Conservation (phyloP, 805 yeast genomes). For the Brettanomyces custersianus region DNA sequence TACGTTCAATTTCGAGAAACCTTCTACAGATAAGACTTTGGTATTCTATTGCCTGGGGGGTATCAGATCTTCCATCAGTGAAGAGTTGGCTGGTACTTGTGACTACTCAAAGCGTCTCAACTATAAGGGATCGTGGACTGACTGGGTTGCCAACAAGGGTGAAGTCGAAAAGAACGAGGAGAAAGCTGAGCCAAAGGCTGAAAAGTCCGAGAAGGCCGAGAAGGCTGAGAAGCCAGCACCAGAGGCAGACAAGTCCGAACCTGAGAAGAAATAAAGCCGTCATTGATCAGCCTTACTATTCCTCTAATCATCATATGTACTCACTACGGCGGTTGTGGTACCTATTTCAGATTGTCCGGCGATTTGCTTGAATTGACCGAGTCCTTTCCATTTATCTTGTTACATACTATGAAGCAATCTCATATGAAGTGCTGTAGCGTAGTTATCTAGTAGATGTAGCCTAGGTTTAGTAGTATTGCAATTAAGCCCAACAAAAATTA, state of each 20-base stretch:
- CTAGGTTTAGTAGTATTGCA: too few species aligned
- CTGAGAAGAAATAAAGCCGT: too few species aligned
- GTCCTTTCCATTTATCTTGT: too few species aligned
- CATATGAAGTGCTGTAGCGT: too few species aligned
- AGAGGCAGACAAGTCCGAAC: neutral
- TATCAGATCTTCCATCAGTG: constrained; percentile 83
- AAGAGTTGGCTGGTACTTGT: constrained; percentile 81
- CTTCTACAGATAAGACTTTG: constrained; percentile 58
- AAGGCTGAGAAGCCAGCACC: constrained; percentile 4
- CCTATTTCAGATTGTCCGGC: too few species aligned
- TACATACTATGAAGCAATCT: too few species aligned
- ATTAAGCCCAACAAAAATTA: too few species aligned
- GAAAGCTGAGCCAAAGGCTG: constrained; percentile 6
- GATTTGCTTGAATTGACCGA: too few species aligned
- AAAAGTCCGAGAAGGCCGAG: constrained; percentile 1
- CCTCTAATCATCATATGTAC: too few species aligned
- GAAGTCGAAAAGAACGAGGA: constrained; percentile 15
- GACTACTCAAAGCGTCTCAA: constrained; percentile 82
- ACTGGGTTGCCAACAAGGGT: constrained; percentile 55
- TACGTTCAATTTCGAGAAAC: constrained; percentile 76
- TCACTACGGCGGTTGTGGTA: too few species aligned
- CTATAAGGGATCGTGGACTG: constrained; percentile 80
- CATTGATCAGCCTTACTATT: too few species aligned
- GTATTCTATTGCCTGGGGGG: constrained; percentile 92
- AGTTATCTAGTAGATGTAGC: too few species aligned